Base-by-base conservation (phyloP, 768 basidiomycete species). In the Nevesoporus exiguus region DNA sequence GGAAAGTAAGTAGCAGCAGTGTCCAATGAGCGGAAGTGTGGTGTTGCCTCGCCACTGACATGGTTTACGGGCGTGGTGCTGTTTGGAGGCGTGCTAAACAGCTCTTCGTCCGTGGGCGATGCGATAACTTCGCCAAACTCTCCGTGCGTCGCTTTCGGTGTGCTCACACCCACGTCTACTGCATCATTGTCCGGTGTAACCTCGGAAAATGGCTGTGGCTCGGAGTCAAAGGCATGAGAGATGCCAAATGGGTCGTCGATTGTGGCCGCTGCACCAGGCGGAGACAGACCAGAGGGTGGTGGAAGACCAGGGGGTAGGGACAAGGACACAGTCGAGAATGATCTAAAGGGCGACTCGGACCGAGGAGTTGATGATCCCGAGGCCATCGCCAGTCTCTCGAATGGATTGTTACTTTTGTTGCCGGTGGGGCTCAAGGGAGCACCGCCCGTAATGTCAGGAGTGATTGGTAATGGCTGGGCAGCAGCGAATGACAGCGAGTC, bases 381-480 rank as follows among this genome's bases (percentile, higher is more conserved):
- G 34, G 77, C 68, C 74, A 78, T 76, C 2, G 76, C 75, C 29
- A 94, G 69, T 43, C 86, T 76, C 55, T 91, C 93, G 64, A 98
- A 98, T 4, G 94, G 95, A 68, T 98, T 98, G 64, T 88, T 96
- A 63, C 90, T 93, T 75, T 90, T 90, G 51, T 71, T 68, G 42
- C 69, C 67, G 21, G 71, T 56, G 6, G 74, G 71, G 22, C 83
- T 78, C 34, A 73, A 62, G 7, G 84, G 80, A 30, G 42, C 45
- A 45, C 58, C 52, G 39, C 77, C 81, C 1, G 77, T 75, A 7
- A 78, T 60, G 40, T 86, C 83, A 36, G 93, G 91, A 0, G 89
- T 84, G 21, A 73, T 65, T 7, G 92, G 91, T 24, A 93, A 75
- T 2, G 88, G 83, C 13, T 89, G 82, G n/a, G 80, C 74, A 17